These are phyloP conservation scores for Wolfiporia cocos DNA, from an alignment of 1,284 basidiomycete species.

Conservation along the genomic window DNA sequence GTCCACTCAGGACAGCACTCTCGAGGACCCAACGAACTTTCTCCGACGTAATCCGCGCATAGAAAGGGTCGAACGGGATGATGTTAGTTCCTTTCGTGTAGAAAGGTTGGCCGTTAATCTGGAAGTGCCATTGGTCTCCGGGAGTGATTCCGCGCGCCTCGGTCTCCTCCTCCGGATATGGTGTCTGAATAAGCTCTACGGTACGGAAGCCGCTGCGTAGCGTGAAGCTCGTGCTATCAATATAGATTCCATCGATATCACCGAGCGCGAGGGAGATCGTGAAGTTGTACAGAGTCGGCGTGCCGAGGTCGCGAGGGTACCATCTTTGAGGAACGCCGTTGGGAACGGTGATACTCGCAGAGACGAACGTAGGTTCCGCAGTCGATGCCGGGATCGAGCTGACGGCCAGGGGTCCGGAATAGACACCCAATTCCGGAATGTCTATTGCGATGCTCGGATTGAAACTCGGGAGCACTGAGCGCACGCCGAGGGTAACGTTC, in stretches of 20 bases:
- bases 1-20: constrained; percentile 47
- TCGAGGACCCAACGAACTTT: constrained; percentile 50
- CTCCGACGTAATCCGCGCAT: constrained; percentile 43
- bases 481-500: constrained; percentile 47
- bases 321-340: constrained; percentile 42
- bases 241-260: background rate
- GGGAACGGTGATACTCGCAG: constrained; percentile 39
- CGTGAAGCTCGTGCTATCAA: constrained; percentile 21
- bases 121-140: constrained; percentile 55
- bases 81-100: constrained; percentile 52
- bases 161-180: constrained; percentile 41
- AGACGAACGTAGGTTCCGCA: constrained; percentile 33
- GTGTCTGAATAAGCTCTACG: constrained; percentile 42
- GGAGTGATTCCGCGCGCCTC: constrained; percentile 43
- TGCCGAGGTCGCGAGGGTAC: constrained; percentile 51
- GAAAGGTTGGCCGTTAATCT: constrained; percentile 49
- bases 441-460: constrained; percentile 34
- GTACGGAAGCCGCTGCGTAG: constrained; percentile 55
- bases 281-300: constrained; percentile 48
- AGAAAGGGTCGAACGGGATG: constrained; percentile 58
- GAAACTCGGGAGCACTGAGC: constrained; percentile 32
- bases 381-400: constrained; percentile 25
- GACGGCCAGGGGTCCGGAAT: constrained; percentile 23
- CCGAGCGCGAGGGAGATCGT: constrained; percentile 28
- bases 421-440: constrained; percentile 41